These are phyloP conservation scores for Wallacemonas sp. DNA, from an alignment of 208 protist species.

Conservation along the genomic window DNA sequence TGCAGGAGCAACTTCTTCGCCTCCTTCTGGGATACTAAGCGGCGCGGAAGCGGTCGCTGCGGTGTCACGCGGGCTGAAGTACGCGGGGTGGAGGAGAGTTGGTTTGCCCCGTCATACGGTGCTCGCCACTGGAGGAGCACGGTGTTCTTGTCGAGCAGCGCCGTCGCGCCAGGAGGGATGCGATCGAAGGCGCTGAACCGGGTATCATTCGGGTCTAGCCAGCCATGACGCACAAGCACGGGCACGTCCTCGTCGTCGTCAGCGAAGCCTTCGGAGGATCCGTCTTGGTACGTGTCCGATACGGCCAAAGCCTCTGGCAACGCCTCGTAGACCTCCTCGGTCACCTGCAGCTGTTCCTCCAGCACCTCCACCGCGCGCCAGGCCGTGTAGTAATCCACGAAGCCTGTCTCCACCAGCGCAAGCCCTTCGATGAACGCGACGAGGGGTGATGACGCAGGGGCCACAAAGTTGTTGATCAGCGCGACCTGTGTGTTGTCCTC, in stretches of 20 bases:
- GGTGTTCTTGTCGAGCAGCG: neutral
- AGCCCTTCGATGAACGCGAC: conserved; percentile 52
- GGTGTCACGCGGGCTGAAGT: neutral
- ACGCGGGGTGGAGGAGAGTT: neutral
- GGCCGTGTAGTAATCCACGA: conserved; percentile 18
- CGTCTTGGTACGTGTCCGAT: neutral
- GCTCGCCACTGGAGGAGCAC: conserved; percentile 12
- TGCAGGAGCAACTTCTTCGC: conserved; percentile 44
- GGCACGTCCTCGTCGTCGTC: neutral
- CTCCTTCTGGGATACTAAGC: conserved; percentile 49
- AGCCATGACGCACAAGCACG: conserved; percentile 9
- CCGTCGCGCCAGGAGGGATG: neutral
- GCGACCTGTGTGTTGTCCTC: too few relatives aligned
- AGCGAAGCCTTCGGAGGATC: neutral
- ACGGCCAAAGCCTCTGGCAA: too few relatives aligned
- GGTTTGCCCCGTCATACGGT: neutral
- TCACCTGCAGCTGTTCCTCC: conserved; percentile 32
- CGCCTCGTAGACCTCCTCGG: conserved; percentile 19
- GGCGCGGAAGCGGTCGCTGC: neutral
- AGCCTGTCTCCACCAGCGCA: conserved; percentile 56
- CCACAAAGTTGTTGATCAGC: neutral
- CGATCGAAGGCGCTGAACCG: conserved; percentile 2
- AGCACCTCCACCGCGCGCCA: conserved; percentile 36
- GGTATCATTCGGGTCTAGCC: neutral
- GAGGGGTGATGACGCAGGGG: conserved; percentile 21